Percentiles rank a stretch among this genome's conserved stretches.
Conservation (phyloP, 345 rosid species). For the Populus ilicifolia region DNA sequence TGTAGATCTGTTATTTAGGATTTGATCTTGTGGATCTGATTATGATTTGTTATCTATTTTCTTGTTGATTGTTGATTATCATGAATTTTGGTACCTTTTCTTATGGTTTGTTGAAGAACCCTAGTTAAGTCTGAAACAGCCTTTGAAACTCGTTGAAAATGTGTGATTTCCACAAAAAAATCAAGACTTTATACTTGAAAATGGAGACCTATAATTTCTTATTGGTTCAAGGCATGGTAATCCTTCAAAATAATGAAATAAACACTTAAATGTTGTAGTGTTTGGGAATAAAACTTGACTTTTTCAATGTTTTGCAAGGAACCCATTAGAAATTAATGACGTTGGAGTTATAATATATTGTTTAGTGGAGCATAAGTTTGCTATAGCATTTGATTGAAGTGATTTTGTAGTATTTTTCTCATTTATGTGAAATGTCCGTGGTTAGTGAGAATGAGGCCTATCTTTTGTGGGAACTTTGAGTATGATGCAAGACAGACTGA, state of each 20-base stretch:
- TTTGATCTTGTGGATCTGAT: background rate
- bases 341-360: background rate
- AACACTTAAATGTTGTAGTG: background rate
- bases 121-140: background rate
- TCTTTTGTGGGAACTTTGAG: slow-evolving; percentile 93
- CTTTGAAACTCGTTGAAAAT: background rate
- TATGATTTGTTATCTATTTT: background rate
- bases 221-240: background rate
- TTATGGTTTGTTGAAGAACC: background rate
- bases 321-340: background rate
- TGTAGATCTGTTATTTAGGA: slow-evolving; percentile 8
- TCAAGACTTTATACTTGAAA: background rate
- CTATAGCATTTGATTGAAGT: background rate
- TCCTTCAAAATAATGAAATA: background rate
- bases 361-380: background rate
- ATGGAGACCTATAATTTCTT: background rate
- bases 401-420: background rate
- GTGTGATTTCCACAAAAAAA: background rate
- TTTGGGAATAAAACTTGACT: background rate
- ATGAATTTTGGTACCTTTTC: background rate
- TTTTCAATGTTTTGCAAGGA: background rate
- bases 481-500: slow-evolving; percentile 85
- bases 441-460: slow-evolving; percentile 55
- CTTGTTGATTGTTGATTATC: background rate
- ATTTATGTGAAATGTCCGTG: background rate